These are phyloP conservation scores for Botryotinia narcissicola DNA, from an alignment of 2,329 filamentous ascomycete species.

Conservation along the genomic window DNA sequence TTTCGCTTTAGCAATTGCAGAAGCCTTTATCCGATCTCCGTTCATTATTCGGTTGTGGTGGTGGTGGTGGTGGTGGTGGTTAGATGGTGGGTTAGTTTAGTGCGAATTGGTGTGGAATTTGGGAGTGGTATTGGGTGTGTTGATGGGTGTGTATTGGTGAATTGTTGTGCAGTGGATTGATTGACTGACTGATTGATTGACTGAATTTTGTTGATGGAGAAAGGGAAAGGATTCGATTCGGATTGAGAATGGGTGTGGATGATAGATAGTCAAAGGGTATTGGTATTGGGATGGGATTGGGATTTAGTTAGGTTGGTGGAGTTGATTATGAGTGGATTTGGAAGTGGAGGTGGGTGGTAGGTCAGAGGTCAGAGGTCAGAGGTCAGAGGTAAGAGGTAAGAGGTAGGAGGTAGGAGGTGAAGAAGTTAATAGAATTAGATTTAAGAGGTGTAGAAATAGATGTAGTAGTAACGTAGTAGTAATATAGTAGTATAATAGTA, in stretches of 20 bases:
- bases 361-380: background rate
- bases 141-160: background rate
- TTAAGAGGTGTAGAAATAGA: background rate
- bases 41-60: conserved; percentile 32
- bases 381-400: background rate
- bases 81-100: background rate
- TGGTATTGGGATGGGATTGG: background rate
- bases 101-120: background rate
- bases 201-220: background rate
- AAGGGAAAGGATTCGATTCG: background rate
- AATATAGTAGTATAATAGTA: no score
- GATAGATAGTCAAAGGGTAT: background rate
- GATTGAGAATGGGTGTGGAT: background rate
- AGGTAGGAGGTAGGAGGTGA: background rate
- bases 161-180: background rate
- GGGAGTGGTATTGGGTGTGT: no score
- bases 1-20: conserved; percentile 59
- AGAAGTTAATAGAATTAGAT: background rate
- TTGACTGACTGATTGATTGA: background rate
- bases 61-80: background rate
- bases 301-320: background rate
- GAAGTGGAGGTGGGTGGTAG: conserved; percentile 3
- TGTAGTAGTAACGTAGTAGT: background rate
- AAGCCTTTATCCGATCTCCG: conserved; percentile 38
- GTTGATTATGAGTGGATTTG: background rate